Conservation (phyloP, 2,329 filamentous ascomycete genomes). For the Ophiostoma ips region DNA sequence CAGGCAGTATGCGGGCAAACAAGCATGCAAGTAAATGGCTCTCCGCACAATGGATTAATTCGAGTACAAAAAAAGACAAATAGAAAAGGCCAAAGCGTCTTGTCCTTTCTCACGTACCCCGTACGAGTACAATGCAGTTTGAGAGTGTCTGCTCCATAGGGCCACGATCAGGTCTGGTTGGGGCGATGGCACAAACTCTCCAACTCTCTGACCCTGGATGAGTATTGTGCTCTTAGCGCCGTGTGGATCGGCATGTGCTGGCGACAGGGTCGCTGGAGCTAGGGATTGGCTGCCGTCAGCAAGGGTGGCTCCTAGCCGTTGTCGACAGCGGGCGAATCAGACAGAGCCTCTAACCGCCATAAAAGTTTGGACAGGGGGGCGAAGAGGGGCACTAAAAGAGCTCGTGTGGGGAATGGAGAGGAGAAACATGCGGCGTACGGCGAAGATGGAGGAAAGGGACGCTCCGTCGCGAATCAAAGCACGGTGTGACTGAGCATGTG, state of each 20-base stretch:
- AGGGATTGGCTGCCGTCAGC: constrained; percentile 14
- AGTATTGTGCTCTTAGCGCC: constrained; percentile 9
- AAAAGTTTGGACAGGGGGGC: constrained; percentile 1
- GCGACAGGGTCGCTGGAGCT: constrained; percentile 10
- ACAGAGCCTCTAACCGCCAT: constrained; percentile 13
- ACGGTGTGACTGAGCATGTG: constrained; percentile 7
- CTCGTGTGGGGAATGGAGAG: not conserved
- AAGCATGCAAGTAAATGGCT: too few species aligned
- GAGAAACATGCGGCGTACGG: not conserved
- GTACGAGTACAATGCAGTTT: not conserved
- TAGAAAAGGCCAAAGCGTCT: too few species aligned
- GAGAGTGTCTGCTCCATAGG: not conserved
- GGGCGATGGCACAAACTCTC: not conserved
- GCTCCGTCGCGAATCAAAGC: constrained; percentile 2
- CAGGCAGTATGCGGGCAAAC: too few species aligned
- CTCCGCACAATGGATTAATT: too few species aligned
- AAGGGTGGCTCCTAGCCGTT: constrained; percentile 10
- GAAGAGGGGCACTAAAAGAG: not conserved
- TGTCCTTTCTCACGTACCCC: not conserved
- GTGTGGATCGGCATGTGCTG: constrained; percentile 13
- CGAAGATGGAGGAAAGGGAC: not conserved
- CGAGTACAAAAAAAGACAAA: too few species aligned
- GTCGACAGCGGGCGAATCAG: constrained; percentile 12
- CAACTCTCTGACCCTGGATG: not conserved
- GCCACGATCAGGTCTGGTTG: constrained; percentile 4